phyloP scores from a whole-genome alignment of 1,284 basidiomycete genomes.

The Ustilago hordei region DNA sequence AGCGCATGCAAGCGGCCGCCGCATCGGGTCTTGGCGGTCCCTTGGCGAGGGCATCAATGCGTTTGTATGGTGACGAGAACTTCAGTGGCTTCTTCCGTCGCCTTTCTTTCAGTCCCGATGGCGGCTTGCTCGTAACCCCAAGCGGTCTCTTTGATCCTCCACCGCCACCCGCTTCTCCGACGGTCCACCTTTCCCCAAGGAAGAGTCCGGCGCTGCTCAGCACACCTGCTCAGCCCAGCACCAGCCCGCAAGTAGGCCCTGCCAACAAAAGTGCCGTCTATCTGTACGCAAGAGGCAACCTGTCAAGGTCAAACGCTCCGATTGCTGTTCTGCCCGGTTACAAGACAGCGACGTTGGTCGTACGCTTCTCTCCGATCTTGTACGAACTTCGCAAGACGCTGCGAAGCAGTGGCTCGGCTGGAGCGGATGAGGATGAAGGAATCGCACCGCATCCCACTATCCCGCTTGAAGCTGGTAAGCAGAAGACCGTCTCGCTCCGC shows the following conservation, averaged over 20 bases:
- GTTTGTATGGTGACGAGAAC: slow-evolving; percentile 92
- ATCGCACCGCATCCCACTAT: slow-evolving; percentile 70
- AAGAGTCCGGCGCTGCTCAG: slow-evolving; percentile 37
- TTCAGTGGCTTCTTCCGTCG: slow-evolving; percentile 96
- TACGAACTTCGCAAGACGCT: slow-evolving; percentile 79
- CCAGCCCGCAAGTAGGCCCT: slow-evolving; percentile 28
- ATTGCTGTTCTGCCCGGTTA: slow-evolving; percentile 95
- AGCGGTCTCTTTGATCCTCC: slow-evolving; percentile 83
- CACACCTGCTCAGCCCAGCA: slow-evolving; percentile 6
- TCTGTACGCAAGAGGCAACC: slow-evolving; percentile 94
- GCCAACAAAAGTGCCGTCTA: slow-evolving; percentile 79
- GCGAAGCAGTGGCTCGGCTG: not conserved
- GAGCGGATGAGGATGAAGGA: slow-evolving; percentile 34
- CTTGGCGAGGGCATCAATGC: slow-evolving; percentile 49
- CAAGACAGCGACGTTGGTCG: slow-evolving; percentile 92
- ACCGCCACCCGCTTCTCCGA: slow-evolving; percentile 56
- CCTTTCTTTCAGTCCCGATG: slow-evolving; percentile 93
- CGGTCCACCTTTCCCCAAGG: slow-evolving; percentile 37
- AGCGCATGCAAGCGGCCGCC: slow-evolving; percentile 58
- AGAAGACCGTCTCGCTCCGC: slow-evolving; percentile 72
- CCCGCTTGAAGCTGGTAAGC: slow-evolving; percentile 79
- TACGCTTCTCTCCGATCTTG: slow-evolving; percentile 91
- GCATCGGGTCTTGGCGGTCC: slow-evolving; percentile 31
- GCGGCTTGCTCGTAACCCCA: slow-evolving; percentile 89
- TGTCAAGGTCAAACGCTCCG: slow-evolving; percentile 77